Evolutionary conservation across 495 filamentous ascomycete species (phyloP), one percentile per base, ranked within the genome.

Genomic region (Letharia columbiana): DNA sequence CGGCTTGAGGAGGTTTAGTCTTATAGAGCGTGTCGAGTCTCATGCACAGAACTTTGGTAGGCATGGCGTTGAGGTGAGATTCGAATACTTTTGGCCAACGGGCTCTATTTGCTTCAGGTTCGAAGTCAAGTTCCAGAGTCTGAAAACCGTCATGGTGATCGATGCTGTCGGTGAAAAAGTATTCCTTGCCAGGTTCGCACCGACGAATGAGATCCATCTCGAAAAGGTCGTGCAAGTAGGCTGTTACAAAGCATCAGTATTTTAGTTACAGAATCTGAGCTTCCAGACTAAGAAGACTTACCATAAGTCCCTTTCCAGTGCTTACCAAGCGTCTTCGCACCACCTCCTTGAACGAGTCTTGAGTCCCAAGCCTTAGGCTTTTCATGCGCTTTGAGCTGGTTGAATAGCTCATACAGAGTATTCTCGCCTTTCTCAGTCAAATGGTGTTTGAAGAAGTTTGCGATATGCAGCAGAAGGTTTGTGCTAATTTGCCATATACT

Each of bases 171-270:
- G 45, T 49, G 56, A 63, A 63, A 61, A 60, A 40, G 15, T 57
- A 45, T 33, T 45, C 41, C 2, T 37, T 37, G 45, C 40, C 45
- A 17, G 52, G 52, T 28, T 35, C 31, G 20, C 35, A n/a, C 17
- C n/a, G 41, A 39, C 69, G 69, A 31, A 70, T 63, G 11, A 37
- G 33, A 20, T 44, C 33, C 45, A 70, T 61, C 2, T 68, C 69
- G 20, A 58, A 76, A 77, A 63, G 77, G 75, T 65, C 77, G 68
- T 64, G 74, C 75, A 65, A 74, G 78, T 72, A 78, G 70, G 75
- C 77, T 70, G 20, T 40, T 6, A 20, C 40, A 47, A 33, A 37
- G 41, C 13, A 57, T 20, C 54, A 0, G 5, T 37, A 37, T 49
- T 28, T 62, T 42, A 62, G 60, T 33, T 9, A 37, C 7, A 35